Base-by-base conservation (phyloP, 2,329 filamentous ascomycete genomes). In the Truncatella angustata region DNA sequence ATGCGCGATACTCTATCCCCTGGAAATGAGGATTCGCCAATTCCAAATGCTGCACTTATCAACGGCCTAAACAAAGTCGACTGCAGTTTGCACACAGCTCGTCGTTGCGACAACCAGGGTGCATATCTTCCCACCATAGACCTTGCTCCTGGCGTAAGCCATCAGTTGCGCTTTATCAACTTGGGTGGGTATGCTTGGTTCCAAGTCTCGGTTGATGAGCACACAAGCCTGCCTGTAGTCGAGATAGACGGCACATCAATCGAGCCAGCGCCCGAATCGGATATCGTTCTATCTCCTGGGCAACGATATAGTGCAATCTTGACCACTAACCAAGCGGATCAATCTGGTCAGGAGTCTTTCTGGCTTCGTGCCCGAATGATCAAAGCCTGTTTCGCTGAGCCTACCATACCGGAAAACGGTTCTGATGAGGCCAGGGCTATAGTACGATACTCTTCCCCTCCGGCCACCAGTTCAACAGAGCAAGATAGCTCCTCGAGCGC, bases 191-290 rank as follows among this genome's bases (percentile, higher is more conserved):
- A 89, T 61, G 85, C 86, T 2, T 84, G 84, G 62, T 87, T 90
- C 56, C 86, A 90, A 61, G 77, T 91, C 24, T 84, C 82, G 62
- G 75, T 90, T 42, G 87, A 91, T 57, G 80, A 82, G 46, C 87
- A 90, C 58, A 73, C 71, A 10, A 56, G 58, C 21, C 57, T 70
- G 42, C 64, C 73, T 1, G 71, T 91, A 42, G 82, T 87, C 9
- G 87, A 90, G 63, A 83, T 88, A 0, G 87, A 91, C 61, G 87
- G 87, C 14, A 82, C 85, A 1, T 80, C 82, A 32, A 80, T 88
- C 1, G 75, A 83, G 52, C 84, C 87, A 0, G 70, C 73, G 4
- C 72, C 80, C 1, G 78, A 84, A 5, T 75, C 80, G 30, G 79
- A 82, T 55, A 68, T 91, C 49, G 85, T 87, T 54, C 72, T 91